Evolutionary conservation across 1,139 yeast genomes (phyloP).

Genomic region (Suhomyces panamericanus): DNA sequence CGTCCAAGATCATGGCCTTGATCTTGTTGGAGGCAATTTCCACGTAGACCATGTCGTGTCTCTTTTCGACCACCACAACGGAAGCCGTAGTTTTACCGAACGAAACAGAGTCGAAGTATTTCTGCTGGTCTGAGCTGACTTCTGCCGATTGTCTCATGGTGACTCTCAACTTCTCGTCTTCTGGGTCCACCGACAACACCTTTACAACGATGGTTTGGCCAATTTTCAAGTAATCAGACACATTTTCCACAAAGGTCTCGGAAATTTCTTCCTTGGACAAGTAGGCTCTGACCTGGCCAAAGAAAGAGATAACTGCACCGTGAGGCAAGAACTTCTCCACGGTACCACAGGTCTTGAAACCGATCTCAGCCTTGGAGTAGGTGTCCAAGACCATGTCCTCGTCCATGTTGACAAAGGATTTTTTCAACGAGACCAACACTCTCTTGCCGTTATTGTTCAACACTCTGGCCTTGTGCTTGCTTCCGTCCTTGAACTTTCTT

Average conservation of each 20-base stretch:
- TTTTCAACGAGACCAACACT: constrained; percentile 72
- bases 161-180: constrained; percentile 59
- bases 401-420: constrained; percentile 70
- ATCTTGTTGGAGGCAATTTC: constrained; percentile 58
- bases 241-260: constrained; percentile 78
- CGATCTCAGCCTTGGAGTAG: constrained; percentile 55
- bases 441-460: constrained; percentile 41
- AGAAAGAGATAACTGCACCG: constrained; percentile 84
- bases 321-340: constrained; percentile 68
- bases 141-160: constrained; percentile 70
- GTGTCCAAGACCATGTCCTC: constrained; percentile 56
- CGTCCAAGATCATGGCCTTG: constrained; percentile 71
- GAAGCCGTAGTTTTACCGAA: constrained; percentile 65
- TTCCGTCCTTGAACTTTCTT: constrained; percentile 82
- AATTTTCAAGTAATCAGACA: constrained; percentile 72
- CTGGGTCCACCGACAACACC: constrained; percentile 57
- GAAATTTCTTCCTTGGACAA: constrained; percentile 87
- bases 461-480: constrained; percentile 74
- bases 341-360: constrained; percentile 70
- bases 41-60: constrained; percentile 68
- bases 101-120: constrained; percentile 47
- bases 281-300: constrained; percentile 75
- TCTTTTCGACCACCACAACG: constrained; percentile 72
- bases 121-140: constrained; percentile 49
- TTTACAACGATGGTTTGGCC: constrained; percentile 86